Base-by-base conservation (phyloP, 2,329 filamentous ascomycete genomes). In the Trichoderma sp. region DNA sequence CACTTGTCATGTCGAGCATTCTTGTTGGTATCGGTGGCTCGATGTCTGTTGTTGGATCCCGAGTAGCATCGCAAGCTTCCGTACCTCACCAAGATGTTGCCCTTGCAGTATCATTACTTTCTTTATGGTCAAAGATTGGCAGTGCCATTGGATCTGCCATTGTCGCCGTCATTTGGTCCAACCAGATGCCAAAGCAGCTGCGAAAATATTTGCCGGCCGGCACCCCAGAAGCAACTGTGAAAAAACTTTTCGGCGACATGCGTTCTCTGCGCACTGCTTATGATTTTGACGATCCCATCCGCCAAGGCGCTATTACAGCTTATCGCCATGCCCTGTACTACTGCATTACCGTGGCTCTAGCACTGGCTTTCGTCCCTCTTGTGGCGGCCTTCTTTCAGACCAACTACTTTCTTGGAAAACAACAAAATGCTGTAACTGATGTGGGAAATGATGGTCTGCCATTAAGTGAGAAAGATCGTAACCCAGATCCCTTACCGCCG, bases 41-140 rank as follows among this genome's bases (percentile, higher is more conserved):
- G 2, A 81, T 84, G 78, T 82, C 80, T 27, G 81, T 84, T 6
- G 80, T 85, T n/a, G 83, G 82, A 18, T 82, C 82, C 2, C 80
- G 83, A 8, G 83, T 85, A 4, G 84, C 82, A 3, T 81, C 80
- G 6, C 83, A 85, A 71, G 84, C 83, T 3, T 85, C 84, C 1
- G 84, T 86, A 0, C 84, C 83, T 0, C 84, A 85, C 75, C 80
- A 84, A 65, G 81, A 85, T 69, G 79, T 85, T 60, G 82, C 84
- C 1, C 76, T 80, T 3, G 78, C 81, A 41, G 85, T 85, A 62
- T 79, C 81, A 2, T 76, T 83, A 4, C 76, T 84, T 2, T 82
- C 83, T 0, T 78, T 85, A 16, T 85, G 84, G 84, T 82, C 80
- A 18, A 83, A 81, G 31, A 78, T 85, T 6, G 83, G 83, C 1